A percentile compares a stretch with the other conserved stretches of the same genome.
phyloP scores from a whole-genome alignment of 441 rosid species.

The Croton laevigatus region DNA sequence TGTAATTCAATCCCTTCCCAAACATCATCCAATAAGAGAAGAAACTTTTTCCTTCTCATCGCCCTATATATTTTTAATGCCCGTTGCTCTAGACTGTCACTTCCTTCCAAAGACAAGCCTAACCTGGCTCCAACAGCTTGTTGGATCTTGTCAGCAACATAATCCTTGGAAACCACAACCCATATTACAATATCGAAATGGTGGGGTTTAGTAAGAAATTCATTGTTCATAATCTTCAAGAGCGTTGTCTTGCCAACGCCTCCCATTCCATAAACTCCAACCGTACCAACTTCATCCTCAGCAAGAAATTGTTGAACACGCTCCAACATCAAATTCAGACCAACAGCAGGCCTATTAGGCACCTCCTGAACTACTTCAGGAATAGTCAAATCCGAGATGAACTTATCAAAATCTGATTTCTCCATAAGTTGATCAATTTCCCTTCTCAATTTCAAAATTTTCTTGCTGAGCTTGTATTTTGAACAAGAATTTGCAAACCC shows the following conservation, averaged over 20 bases:
- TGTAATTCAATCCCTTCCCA: slow-evolving; percentile 50
- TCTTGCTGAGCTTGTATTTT: slow-evolving; percentile 30
- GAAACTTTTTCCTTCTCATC: slow-evolving; percentile 38
- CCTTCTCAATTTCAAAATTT: slow-evolving; percentile 22
- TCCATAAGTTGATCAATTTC: slow-evolving; percentile 27
- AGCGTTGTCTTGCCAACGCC: slow-evolving; percentile 51
- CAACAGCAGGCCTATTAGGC: slow-evolving; percentile 37
- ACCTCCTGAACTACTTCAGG: slow-evolving; percentile 29
- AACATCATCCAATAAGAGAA: slow-evolving; percentile 49
- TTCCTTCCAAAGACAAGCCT: slow-evolving; percentile 44
- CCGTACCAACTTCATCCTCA: slow-evolving; percentile 32
- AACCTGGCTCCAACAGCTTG: slow-evolving; percentile 33
- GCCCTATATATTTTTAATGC: slow-evolving; percentile 35
- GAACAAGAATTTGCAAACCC: slow-evolving; percentile 23
- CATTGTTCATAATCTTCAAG: slow-evolving; percentile 31
- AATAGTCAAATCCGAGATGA: slow-evolving; percentile 18
- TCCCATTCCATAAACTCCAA: slow-evolving; percentile 42
- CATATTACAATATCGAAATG: slow-evolving; percentile 38
- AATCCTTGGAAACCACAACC: slow-evolving; percentile 46
- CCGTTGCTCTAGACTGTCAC: slow-evolving; percentile 33
- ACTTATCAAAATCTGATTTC: slow-evolving; percentile 23
- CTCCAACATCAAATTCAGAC: slow-evolving; percentile 30
- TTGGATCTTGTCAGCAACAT: slow-evolving; percentile 39
- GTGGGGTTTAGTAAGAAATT: slow-evolving; percentile 18
- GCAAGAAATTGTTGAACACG: slow-evolving; percentile 29